A percentile compares a stretch with the other conserved stretches of the same genome.
These are phyloP conservation scores for Astrocystis sublimbata DNA, from an alignment of 495 filamentous ascomycete species.

Conservation along the genomic window DNA sequence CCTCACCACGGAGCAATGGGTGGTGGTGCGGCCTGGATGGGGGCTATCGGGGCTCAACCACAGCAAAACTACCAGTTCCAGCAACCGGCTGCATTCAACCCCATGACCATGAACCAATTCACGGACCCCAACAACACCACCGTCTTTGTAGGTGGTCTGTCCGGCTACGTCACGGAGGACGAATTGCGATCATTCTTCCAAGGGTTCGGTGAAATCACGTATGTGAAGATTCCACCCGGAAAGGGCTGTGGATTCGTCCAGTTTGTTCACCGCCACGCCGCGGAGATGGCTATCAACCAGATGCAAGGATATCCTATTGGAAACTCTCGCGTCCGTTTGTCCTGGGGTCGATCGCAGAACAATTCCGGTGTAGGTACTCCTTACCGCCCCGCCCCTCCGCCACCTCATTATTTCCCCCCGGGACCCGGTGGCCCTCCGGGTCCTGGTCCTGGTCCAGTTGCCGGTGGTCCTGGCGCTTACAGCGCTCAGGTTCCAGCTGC, in stretches of 20 bases:
- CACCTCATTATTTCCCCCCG: constrained; percentile 84
- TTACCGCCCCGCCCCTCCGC: constrained; percentile 92
- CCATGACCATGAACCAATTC: constrained; percentile 94
- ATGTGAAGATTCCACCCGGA: constrained; percentile 99
- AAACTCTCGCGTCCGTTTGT: constrained; percentile 95
- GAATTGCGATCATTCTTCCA: constrained; percentile 99
- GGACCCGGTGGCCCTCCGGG: constrained; percentile 63
- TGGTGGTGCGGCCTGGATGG: constrained; percentile 39
- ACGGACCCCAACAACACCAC: constrained; percentile 99
- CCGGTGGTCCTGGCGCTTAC: constrained; percentile 25
- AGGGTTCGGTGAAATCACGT: constrained; percentile 98
- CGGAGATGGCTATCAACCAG: constrained; percentile 99
- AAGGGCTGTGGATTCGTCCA: constrained; percentile 99
- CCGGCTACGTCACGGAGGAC: constrained; percentile 98
- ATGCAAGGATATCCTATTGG: constrained; percentile 99
- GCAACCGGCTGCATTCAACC: constrained; percentile 41
- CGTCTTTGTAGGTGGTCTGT: constrained; percentile 96
- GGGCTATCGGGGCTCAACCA: constrained; percentile 38
- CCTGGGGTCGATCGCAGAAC: constrained; percentile 98
- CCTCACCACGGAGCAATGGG: constrained; percentile 40
- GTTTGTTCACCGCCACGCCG: constrained; percentile 97
- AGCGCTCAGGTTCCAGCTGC: constrained; percentile 11
- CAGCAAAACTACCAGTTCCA: constrained; percentile 59
- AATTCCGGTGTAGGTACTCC: constrained; percentile 98
- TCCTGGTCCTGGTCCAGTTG: constrained; percentile 30